Evolutionary conservation across 257 asterid genomes (phyloP).

Genomic region (Forsythia suspensa): DNA sequence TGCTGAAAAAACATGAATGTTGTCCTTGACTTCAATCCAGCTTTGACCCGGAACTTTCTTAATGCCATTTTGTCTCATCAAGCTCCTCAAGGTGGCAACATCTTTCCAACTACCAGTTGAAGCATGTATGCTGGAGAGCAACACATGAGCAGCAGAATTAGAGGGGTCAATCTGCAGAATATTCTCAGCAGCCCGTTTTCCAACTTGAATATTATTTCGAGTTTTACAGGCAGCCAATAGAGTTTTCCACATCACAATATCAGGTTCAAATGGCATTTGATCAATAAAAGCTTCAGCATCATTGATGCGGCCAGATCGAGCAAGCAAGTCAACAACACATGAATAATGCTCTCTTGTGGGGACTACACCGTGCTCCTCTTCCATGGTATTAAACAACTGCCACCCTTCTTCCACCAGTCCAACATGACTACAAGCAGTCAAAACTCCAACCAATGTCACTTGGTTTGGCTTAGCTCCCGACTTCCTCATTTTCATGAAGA

Average conservation of each 20-base stretch:
- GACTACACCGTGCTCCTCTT: constrained; percentile 46
- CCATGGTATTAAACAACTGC: constrained; percentile 56
- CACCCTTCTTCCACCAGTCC: constrained; percentile 80
- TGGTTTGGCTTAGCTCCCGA: constrained; percentile 59
- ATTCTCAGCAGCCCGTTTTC: constrained; percentile 60
- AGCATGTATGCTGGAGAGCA: constrained; percentile 63
- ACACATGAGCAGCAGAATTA: constrained; percentile 58
- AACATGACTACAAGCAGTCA: constrained; percentile 79
- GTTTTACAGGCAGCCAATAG: constrained; percentile 65
- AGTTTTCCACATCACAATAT: constrained; percentile 68
- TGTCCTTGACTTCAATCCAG: constrained; percentile 62
- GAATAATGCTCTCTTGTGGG: constrained; percentile 70
- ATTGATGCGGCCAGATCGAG: constrained; percentile 56
- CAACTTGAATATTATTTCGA: constrained; percentile 52
- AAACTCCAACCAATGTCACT: constrained; percentile 69
- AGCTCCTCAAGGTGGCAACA: constrained; percentile 49
- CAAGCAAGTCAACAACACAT: constrained; percentile 70
- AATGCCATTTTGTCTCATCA: constrained; percentile 63
- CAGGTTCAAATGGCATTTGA: constrained; percentile 42
- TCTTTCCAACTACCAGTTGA: constrained; percentile 63
- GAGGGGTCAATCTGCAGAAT: constrained; percentile 57
- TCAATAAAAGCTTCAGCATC: constrained; percentile 65
- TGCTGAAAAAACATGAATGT: constrained; percentile 54
- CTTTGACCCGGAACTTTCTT: constrained; percentile 68
- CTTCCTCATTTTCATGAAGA: constrained; percentile 51